Percentiles rank a stretch among this genome's conserved stretches.
phyloP scores from a whole-genome alignment of 2,329 filamentous ascomycete genomes.

The Colletotrichum sp. region DNA sequence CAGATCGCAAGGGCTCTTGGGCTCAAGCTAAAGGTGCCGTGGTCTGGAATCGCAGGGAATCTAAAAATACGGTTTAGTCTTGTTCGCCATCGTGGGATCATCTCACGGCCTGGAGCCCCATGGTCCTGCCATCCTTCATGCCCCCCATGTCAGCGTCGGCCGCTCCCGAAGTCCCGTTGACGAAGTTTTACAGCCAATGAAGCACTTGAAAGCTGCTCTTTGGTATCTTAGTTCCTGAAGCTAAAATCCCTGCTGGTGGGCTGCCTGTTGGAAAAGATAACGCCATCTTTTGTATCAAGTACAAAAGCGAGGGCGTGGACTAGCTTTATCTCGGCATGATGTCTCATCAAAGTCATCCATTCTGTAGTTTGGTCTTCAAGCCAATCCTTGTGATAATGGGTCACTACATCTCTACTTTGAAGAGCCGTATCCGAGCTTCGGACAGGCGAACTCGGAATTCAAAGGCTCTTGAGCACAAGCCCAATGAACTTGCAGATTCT shows the following conservation, averaged over 20 bases:
- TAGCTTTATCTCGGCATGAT: not conserved
- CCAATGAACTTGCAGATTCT: not conserved
- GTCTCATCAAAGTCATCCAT: not conserved
- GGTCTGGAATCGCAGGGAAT: not conserved
- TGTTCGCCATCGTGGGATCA: not conserved
- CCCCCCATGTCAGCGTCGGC: not conserved
- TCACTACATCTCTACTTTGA: not conserved
- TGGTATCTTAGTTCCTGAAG: not conserved
- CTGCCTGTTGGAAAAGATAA: not conserved
- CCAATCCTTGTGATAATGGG: not conserved
- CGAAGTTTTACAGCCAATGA: not conserved
- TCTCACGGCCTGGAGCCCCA: not conserved
- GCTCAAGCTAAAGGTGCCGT: not conserved
- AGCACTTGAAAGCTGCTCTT: not conserved
- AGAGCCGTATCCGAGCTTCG: not conserved
- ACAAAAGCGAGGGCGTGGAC: not conserved
- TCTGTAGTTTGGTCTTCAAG: rapidly evolving
- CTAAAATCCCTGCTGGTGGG: not conserved
- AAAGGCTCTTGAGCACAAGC: not conserved
- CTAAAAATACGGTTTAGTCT: not conserved
- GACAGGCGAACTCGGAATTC: not conserved
- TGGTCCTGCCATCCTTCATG: not conserved
- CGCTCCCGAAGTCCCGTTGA: not conserved
- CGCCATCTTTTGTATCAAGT: not conserved
- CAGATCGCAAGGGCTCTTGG: not conserved